Evolutionary conservation across 2,329 filamentous ascomycete genomes (phyloP).

Genomic region (Fusarium pilosicola): DNA sequence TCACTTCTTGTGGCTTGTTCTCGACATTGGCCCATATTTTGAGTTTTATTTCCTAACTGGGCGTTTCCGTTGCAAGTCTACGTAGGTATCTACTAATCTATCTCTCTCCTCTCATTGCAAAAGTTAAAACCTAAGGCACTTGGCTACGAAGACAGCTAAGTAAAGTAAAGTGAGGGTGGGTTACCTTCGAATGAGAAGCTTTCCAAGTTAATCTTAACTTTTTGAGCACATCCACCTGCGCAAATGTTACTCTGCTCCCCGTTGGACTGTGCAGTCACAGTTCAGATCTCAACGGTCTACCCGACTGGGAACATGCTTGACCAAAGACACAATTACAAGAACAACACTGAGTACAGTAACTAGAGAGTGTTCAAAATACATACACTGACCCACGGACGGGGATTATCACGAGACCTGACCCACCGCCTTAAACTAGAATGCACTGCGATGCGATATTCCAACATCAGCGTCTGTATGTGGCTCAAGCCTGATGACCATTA

Average conservation of each 20-base stretch:
- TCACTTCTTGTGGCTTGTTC: background rate
- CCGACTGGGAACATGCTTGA: slow-evolving; percentile 11
- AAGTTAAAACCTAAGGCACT: background rate
- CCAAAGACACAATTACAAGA: slow-evolving; percentile 3
- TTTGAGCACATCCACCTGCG: background rate
- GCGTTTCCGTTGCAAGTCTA: slow-evolving; percentile 17
- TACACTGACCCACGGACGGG: slow-evolving; percentile 1
- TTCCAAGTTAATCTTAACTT: background rate
- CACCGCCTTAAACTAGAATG: background rate
- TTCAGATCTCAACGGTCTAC: slow-evolving; percentile 21
- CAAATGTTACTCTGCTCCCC: background rate
- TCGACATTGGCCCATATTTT: background rate
- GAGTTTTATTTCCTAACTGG: slow-evolving; percentile 10
- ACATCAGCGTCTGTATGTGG: background rate
- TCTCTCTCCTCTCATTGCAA: slow-evolving; percentile 6
- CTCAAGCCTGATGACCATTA: background rate
- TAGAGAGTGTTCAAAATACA: background rate
- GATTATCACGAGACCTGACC: slow-evolving; percentile 17
- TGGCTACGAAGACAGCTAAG: background rate
- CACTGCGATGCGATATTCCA: background rate
- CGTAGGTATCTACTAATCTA: background rate
- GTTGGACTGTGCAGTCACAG: slow-evolving; percentile 15
- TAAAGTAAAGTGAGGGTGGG: background rate
- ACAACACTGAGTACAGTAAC: background rate
- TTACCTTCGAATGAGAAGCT: background rate